A percentile compares a stretch with the other conserved stretches of the same genome.
These are phyloP conservation scores for Torrubiella hemipterigena DNA, from an alignment of 2,329 filamentous ascomycete species.

Conservation along the genomic window DNA sequence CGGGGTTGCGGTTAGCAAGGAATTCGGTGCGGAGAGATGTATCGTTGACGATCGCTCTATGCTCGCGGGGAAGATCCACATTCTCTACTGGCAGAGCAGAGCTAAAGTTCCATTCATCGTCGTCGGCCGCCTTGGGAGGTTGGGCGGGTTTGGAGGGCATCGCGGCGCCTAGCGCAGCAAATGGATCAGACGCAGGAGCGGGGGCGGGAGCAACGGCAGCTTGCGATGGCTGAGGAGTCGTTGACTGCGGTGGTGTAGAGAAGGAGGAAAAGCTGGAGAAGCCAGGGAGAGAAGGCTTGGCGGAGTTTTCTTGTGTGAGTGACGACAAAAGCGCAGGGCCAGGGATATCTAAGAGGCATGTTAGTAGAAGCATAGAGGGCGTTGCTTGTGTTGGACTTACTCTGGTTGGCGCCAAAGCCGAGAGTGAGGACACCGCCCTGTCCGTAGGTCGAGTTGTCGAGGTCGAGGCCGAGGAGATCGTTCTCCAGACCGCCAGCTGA, in stretches of 20 bases:
- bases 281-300: conserved; percentile 28
- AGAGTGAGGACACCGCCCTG: conserved; percentile 74
- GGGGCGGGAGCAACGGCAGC: conserved; percentile 34
- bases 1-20: conserved; percentile 47
- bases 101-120: conserved; percentile 91
- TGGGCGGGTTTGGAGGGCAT: conserved; percentile 13
- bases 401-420: conserved; percentile 60
- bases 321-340: conserved; percentile 54
- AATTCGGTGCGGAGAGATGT: conserved; percentile 63
- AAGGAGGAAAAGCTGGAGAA: conserved; percentile 42
- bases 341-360: conserved; percentile 40
- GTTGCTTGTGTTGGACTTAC: conserved; percentile 29
- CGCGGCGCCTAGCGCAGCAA: conserved; percentile 31
- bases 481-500: conserved; percentile 69
- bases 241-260: conserved; percentile 36
- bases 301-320: conserved; percentile 47
- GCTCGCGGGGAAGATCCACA: conserved; percentile 41
- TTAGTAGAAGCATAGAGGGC: conserved; percentile 12
- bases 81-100: conserved; percentile 63
- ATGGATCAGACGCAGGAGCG: conserved; percentile 35
- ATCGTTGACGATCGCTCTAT: conserved; percentile 57
- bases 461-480: conserved; percentile 78
- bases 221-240: conserved; percentile 39
- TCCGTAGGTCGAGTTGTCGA: conserved; percentile 50
- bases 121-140: conserved; percentile 42